Conservation (phyloP, 176 grass and related monocot species). For the Oryza coarctata region DNA sequence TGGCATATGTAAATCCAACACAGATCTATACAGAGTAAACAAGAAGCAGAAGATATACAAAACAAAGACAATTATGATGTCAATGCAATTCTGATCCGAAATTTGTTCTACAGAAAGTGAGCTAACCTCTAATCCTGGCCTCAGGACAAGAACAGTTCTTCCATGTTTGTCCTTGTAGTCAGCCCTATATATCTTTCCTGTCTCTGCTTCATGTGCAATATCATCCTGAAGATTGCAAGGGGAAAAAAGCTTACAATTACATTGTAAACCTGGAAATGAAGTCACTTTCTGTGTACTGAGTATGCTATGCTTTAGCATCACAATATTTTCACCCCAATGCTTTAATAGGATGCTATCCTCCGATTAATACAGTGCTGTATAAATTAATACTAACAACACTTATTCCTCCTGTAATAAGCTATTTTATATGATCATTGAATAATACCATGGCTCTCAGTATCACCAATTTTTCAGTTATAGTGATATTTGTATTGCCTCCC, state of each 20-base stretch:
- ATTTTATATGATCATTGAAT: background rate
- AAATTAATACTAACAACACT: background rate
- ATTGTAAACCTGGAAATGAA: background rate
- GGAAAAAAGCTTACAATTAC: conserved; percentile 3
- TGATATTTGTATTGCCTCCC: background rate
- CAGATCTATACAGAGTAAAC: background rate
- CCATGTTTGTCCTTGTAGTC: conserved; percentile 75
- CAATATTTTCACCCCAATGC: background rate
- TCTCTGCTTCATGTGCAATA: conserved; percentile 66
- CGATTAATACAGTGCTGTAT: background rate
- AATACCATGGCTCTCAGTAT: conserved; percentile 8
- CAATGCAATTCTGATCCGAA: conserved; percentile 13
- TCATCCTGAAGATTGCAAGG: conserved; percentile 55
- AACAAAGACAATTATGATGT: background rate
- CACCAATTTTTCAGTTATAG: background rate
- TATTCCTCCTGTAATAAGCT: background rate
- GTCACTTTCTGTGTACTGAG: background rate
- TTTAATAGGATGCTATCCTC: background rate
- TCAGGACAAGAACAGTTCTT: conserved; percentile 82
- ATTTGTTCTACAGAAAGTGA: background rate
- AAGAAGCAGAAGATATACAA: background rate
- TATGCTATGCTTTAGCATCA: background rate
- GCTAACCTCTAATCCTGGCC: conserved; percentile 71
- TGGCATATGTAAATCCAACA: conserved; percentile 3
- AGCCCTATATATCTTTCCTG: conserved; percentile 80